A percentile compares a stretch with the other conserved stretches of the same genome.
Conservation (phyloP, 108 stramenopile genomes). For the Discostella pseudostelligera region DNA sequence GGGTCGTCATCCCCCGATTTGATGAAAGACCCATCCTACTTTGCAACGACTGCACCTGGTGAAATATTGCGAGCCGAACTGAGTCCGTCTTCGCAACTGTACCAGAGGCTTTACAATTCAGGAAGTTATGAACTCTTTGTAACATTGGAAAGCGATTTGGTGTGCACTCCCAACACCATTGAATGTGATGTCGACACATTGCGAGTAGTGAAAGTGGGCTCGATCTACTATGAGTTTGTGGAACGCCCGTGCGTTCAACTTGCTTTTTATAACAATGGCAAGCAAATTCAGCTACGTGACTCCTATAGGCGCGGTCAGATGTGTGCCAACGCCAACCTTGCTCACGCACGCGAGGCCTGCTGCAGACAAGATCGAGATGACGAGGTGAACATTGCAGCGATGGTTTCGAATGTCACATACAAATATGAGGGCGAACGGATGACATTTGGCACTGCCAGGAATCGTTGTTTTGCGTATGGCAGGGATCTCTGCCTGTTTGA, state of each 20-base stretch:
- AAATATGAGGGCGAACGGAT: constrained; percentile 53
- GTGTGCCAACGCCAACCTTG: constrained; percentile 39
- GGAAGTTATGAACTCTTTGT: constrained; percentile 26
- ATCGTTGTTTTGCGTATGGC: constrained; percentile 34
- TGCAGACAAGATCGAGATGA: constrained; percentile 32
- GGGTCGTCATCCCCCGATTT: constrained; percentile 32
- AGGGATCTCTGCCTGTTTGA: constrained; percentile 36
- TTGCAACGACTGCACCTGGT: constrained; percentile 9
- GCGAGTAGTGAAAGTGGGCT: constrained; percentile 48
- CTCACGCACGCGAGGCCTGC: constrained; percentile 38
- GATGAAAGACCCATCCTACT: constrained; percentile 32
- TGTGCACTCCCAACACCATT: constrained; percentile 27
- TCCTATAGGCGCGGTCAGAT: constrained; percentile 29
- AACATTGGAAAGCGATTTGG: constrained; percentile 35
- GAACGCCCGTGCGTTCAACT: constrained; percentile 53
- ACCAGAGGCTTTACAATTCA: constrained; percentile 30
- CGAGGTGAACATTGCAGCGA: constrained; percentile 25
- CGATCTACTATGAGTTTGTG: constrained; percentile 56
- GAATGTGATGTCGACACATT: constrained; percentile 59
- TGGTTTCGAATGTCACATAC: constrained; percentile 21
- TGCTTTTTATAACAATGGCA: constrained; percentile 53
- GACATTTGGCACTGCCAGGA: constrained; percentile 38
- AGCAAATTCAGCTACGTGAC: constrained; percentile 29
- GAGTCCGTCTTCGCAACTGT: constrained; percentile 14
- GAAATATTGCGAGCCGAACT: constrained; percentile 25